Evolutionary conservation across 2,329 filamentous ascomycete species (phyloP), one percentile per base, ranked within the genome.

Genomic region (Corinectria fuckeliana): DNA sequence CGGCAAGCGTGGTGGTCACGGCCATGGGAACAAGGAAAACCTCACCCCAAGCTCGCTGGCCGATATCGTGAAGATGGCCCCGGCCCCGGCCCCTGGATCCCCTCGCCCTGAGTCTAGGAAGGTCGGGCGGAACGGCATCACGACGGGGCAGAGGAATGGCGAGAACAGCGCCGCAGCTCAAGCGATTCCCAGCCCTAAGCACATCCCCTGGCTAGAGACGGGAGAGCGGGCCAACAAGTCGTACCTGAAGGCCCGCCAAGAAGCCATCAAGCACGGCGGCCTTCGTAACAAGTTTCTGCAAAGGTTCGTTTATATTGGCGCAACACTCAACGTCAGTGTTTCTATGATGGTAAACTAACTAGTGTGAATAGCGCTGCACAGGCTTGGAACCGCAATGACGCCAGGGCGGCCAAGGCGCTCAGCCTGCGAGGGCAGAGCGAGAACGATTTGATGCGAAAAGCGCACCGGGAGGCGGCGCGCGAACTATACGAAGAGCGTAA

Each of bases 301-400:
- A 77, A 97, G 92, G 92, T 94, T 78, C 70, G 79, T 74, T 18
- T 14, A 14, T 9, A 23, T 44, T n/a, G 8, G 2, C 21, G 2
- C 38, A 41, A 5, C 16, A 41, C 13, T 42, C 39, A 11, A 34
- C 4, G 30, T n/a, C 32, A 20, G 3, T n/a, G 25, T 45, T 47
- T 8, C n/a, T n/a, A n/a, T n/a, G 21, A 30, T 26, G 9, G 7
- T 5, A 45, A 45, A n/a, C 59, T 64, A 41, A 63, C 52, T 45
- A 10, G 51, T 14, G 3, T 34, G 26, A 13, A 39, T 63, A 96
- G 93, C 76, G 95, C 95, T 66, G 94, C 94, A 8, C 94, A 98
- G 83, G 95, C 95, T 20, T 99, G 95, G 94, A 97, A 98, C 74
- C 91, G 95, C 58, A 98, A 97, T 71, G 95, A 99, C 75, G 94